Base-by-base conservation (phyloP, 371 early-diverging fungal genomes). In the Mortierella polycephala region DNA sequence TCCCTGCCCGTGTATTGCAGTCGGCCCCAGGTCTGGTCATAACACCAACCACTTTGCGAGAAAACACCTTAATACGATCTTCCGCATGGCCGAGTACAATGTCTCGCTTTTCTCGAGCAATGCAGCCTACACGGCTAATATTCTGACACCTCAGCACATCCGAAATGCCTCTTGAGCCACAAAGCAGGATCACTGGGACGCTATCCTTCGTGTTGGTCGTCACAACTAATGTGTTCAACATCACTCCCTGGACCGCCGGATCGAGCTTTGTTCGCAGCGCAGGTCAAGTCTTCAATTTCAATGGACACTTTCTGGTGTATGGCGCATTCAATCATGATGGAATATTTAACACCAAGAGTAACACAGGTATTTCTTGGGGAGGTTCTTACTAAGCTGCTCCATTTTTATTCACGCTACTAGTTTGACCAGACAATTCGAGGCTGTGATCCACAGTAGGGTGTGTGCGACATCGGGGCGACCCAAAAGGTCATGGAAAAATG, bases 151-250 rank as follows among this genome's bases (percentile, higher is more conserved):
- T 16, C 21, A 64, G 14, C 37, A 39, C 1, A 55, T 68, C 55
- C 37, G 42, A 2, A 11, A 8, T 30, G n/a, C 64, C 68, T 13
- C 30, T 68, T 1, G 74, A 68, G 21, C 74, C 20, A 74, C 68
- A 8, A 62, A 74, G 37, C 1, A n/a, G 18, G 51, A 23, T 1
- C 74, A 74, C 30, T 67, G 68, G 74, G 6, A 40, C 2, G 37
- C 49, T 11, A 30, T 67, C 39, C 52, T 58, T 2, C 16, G 13
- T 0, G 41, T 8, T 7, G 59, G 73, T 67, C 12, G 14, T 73
- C 45, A 67, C 74, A 5, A 72, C 58, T 23, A 72, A 72, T 52
- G 66, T 72, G 54, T 64, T 60, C 23, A 67, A 74, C 14, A 74
- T 68, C 56, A 52, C 73, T 7, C 53, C 67, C 20, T 67, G 62